These are phyloP conservation scores for Acanthamoeba sp. DNA, from an alignment of 208 protist species.

Conservation along the genomic window DNA sequence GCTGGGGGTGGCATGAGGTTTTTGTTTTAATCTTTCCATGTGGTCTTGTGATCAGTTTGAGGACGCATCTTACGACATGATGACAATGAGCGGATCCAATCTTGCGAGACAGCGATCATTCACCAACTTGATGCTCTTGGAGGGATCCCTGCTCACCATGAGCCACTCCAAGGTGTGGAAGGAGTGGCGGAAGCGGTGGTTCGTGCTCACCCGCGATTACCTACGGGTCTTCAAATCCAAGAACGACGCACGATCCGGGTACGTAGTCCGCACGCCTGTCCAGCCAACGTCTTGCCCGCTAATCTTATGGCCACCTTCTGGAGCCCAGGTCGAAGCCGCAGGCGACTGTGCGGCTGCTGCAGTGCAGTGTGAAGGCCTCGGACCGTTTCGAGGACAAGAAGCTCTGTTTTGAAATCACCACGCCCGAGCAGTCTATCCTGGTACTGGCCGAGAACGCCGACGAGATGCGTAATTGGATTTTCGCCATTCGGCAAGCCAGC, in stretches of 20 bases:
- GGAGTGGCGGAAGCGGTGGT: slow-evolving; percentile 56
- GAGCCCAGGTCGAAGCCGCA: background rate
- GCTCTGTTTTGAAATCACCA: slow-evolving; percentile 24
- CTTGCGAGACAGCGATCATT: background rate
- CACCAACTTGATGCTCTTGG: background rate
- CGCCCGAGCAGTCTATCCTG: background rate
- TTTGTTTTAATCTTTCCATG: too few species aligned
- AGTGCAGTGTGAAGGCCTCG: slow-evolving; percentile 39
- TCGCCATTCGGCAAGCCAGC: slow-evolving; percentile 52
- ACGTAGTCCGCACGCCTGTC: background rate
- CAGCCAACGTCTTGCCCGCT: background rate
- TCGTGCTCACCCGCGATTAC: background rate
- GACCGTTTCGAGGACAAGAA: slow-evolving; percentile 59
- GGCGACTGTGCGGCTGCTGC: background rate
- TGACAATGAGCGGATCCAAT: background rate
- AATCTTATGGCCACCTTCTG: background rate
- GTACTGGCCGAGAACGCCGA: slow-evolving; percentile 40
- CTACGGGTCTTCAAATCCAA: slow-evolving; percentile 16
- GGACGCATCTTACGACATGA: background rate
- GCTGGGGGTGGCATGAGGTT: too few species aligned
- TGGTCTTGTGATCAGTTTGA: background rate
- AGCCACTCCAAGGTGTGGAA: slow-evolving; percentile 60
- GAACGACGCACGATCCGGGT: background rate
- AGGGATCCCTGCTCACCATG: slow-evolving; percentile 30
- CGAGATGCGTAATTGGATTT: slow-evolving; percentile 52